Evolutionary conservation across 169 alveolate species (phyloP).

Genomic region (Eimeria sp.): DNA sequence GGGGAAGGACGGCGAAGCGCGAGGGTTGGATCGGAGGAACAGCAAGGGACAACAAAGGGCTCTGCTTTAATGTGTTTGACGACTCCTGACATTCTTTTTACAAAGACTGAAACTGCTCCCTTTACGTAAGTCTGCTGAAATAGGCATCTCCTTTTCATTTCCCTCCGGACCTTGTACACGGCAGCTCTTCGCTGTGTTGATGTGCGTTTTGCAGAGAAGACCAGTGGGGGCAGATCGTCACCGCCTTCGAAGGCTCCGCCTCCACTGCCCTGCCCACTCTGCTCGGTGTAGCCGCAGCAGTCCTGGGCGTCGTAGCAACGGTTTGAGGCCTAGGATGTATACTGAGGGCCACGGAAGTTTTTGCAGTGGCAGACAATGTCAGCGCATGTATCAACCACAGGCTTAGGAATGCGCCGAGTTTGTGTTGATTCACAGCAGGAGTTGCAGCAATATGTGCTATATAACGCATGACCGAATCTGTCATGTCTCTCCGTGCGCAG

Average conservation of each 20-base stretch:
- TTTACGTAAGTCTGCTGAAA: not conserved
- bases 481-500: too few species aligned
- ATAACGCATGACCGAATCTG: too few species aligned
- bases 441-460: too few species aligned
- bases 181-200: not conserved
- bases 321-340: not conserved
- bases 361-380: not conserved
- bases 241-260: not conserved
- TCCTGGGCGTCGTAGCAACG: not conserved
- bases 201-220: not conserved
- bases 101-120: not conserved
- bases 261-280: not conserved
- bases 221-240: slow-evolving; percentile 5
- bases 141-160: not conserved
- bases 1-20: not conserved
- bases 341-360: not conserved
- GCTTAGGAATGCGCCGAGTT: too few species aligned
- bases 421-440: too few species aligned
- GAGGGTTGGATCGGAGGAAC: not conserved
- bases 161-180: not conserved
- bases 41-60: not conserved
- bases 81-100: not conserved
- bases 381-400: not conserved
- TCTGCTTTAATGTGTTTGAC: slow-evolving; percentile 1
- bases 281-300: not conserved